phyloP scores from a whole-genome alignment of 2,329 filamentous ascomycete genomes.

The Dothiorella sarmentorum region DNA sequence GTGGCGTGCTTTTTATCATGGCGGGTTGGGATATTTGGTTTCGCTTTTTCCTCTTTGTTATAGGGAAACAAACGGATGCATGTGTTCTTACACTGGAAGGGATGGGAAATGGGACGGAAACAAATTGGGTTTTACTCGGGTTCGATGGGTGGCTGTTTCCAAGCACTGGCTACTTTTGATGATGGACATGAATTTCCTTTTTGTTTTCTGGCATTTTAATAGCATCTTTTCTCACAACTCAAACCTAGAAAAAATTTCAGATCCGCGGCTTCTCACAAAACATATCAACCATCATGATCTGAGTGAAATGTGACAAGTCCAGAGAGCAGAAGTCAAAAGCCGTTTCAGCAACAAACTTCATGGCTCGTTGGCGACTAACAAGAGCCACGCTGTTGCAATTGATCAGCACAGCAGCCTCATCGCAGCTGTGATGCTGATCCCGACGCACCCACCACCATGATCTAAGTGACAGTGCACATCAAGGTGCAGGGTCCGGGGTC shows the following conservation, averaged over 20 bases:
- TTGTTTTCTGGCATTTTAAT: constrained; percentile 10
- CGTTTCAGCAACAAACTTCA: background rate
- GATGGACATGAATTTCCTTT: constrained; percentile 13
- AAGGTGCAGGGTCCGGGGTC: constrained; percentile 3
- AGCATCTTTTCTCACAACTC: background rate
- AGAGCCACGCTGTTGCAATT: background rate
- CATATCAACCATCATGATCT: background rate
- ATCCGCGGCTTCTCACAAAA: constrained; percentile 4
- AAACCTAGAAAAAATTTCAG: constrained; percentile 1
- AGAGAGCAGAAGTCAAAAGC: background rate
- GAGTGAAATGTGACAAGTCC: too few relatives aligned
- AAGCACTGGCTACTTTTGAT: constrained; percentile 14
- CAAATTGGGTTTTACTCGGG: constrained; percentile 6
- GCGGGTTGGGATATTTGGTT: constrained; percentile 1
- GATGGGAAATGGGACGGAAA: constrained; percentile 7
- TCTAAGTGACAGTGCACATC: background rate
- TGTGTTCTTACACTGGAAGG: background rate
- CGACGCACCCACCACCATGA: background rate
- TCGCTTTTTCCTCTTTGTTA: background rate
- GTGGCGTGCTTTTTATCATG: constrained; percentile 3
- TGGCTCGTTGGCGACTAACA: background rate
- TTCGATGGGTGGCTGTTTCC: constrained; percentile 10
- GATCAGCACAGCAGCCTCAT: background rate
- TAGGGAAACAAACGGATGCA: constrained; percentile 3
- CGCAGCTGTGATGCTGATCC: constrained; percentile 6